Evolutionary conservation across 1,139 yeast genomes (phyloP).

Genomic region (Waltiozyma sp.): DNA sequence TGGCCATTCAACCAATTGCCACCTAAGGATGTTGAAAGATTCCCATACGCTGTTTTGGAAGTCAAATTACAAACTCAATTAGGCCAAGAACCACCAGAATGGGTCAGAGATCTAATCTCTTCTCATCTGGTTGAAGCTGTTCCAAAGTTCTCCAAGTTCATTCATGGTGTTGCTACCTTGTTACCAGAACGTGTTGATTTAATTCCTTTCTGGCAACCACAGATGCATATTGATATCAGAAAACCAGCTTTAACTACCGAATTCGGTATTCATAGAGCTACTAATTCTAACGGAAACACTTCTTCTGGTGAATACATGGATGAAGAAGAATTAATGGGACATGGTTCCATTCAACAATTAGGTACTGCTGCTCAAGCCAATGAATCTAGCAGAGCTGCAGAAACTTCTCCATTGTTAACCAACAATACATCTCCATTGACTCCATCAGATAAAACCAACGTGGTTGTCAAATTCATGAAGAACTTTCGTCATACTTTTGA

Average conservation of each 20-base stretch:
- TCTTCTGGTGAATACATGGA: slow-evolving; percentile 27
- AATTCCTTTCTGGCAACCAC: slow-evolving; percentile 97
- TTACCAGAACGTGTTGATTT: slow-evolving; percentile 72
- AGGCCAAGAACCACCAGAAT: slow-evolving; percentile 97
- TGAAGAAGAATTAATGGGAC: slow-evolving; percentile 37
- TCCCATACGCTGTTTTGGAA: slow-evolving; percentile 95
- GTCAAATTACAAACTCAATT: slow-evolving; percentile 94
- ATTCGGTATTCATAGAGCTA: slow-evolving; percentile 42
- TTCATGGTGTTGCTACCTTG: slow-evolving; percentile 88
- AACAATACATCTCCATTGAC: slow-evolving; percentile 26
- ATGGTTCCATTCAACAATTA: slow-evolving; percentile 22
- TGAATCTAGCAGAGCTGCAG: slow-evolving; percentile 8
- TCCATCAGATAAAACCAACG: slow-evolving; percentile 8
- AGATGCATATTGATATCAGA: slow-evolving; percentile 90
- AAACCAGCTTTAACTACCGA: slow-evolving; percentile 67
- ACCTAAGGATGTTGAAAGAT: slow-evolving; percentile 76
- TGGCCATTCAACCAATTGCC: slow-evolving; percentile 85
- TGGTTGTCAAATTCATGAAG: background rate
- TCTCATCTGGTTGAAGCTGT: slow-evolving; percentile 96
- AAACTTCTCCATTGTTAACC: slow-evolving; percentile 16
- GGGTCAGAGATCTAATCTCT: slow-evolving; percentile 88
- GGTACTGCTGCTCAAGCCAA: slow-evolving; percentile 1
- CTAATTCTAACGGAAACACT: slow-evolving; percentile 33
- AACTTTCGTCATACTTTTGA: slow-evolving; percentile 15
- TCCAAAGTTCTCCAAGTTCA: slow-evolving; percentile 93